A percentile compares a stretch with the other conserved stretches of the same genome.
Conservation (phyloP, 179 eudicot species). For the Beta macrorhiza region DNA sequence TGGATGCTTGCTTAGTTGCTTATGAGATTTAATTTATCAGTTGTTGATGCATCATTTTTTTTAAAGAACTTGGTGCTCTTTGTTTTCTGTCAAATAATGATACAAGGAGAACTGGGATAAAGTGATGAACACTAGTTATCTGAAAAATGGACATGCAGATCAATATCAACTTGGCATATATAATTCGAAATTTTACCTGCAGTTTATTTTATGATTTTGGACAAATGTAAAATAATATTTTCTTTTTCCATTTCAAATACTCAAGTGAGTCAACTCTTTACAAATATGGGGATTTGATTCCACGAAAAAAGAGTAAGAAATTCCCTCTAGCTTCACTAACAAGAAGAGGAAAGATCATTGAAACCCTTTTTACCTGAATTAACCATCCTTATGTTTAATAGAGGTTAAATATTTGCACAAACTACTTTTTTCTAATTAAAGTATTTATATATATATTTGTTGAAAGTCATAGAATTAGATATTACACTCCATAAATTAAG, state of each 20-base stretch:
- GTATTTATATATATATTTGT: conserved; percentile 7
- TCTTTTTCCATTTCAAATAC: too few species aligned
- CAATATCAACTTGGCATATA: too few species aligned
- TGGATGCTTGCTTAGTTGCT: not conserved
- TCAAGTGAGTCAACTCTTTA: too few species aligned
- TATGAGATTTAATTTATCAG: not conserved
- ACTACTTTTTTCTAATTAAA: conserved; percentile 22
- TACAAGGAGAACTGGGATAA: too few species aligned
- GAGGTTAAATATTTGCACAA: conserved; percentile 9
- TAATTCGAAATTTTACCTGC: too few species aligned
- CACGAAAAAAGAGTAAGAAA: not conserved
- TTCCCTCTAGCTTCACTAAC: not conserved
- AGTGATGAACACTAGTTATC: too few species aligned
- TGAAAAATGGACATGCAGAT: too few species aligned
- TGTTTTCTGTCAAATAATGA: too few species aligned
- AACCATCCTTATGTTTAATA: conserved; percentile 12
- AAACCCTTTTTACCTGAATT: conserved; percentile 10
- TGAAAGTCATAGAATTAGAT: conserved; percentile 13
- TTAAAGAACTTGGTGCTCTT: too few species aligned
- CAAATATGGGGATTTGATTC: too few species aligned
- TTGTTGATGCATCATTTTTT: not conserved
- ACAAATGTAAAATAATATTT: too few species aligned
- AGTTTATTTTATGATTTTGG: too few species aligned
- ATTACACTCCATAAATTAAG: not conserved
- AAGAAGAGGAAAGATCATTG: conserved; percentile 4